Percentiles rank a stretch among this genome's conserved stretches.
phyloP scores from a whole-genome alignment of 2,329 filamentous ascomycete genomes.

The Aspergillus sp. region DNA sequence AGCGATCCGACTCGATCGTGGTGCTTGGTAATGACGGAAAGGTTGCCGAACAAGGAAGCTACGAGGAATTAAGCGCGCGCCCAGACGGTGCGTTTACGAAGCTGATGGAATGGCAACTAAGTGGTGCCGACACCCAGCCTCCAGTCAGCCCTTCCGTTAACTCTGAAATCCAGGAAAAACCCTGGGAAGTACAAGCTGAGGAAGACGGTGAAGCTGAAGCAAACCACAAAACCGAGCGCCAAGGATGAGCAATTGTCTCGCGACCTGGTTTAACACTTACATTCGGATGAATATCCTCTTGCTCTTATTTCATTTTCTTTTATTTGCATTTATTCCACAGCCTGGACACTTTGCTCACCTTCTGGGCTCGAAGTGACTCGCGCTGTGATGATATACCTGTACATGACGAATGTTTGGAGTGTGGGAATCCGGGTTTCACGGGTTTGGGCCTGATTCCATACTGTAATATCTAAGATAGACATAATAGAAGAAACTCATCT shows the following conservation, averaged over 20 bases:
- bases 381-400: slow-evolving; percentile 13
- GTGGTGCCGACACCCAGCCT: slow-evolving; percentile 64
- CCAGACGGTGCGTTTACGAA: slow-evolving; percentile 83
- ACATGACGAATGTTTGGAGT: slow-evolving; percentile 7
- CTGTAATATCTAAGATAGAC: slow-evolving; percentile 16
- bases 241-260: slow-evolving; percentile 1
- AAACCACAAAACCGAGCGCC: slow-evolving; percentile 7
- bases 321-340: slow-evolving; percentile 3
- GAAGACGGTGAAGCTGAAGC: slow-evolving; percentile 32
- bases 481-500: slow-evolving; percentile 17
- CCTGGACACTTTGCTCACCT: neutral
- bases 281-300: neutral
- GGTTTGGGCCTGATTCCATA: neutral
- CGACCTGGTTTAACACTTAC: neutral
- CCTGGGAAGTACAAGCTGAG: slow-evolving; percentile 47
- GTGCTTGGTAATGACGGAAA: slow-evolving; percentile 82
- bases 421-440: neutral
- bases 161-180: slow-evolving; percentile 50
- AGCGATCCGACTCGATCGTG: slow-evolving; percentile 91
- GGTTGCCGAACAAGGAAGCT: slow-evolving; percentile 88
- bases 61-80: slow-evolving; percentile 70
- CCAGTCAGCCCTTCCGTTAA: slow-evolving; percentile 24
- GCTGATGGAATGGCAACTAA: slow-evolving; percentile 99
- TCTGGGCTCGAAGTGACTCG: neutral
- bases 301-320: slow-evolving; percentile 7